Evolutionary conservation across 345 rosid genomes (phyloP).

Genomic region (Microthlaspi erraticum): DNA sequence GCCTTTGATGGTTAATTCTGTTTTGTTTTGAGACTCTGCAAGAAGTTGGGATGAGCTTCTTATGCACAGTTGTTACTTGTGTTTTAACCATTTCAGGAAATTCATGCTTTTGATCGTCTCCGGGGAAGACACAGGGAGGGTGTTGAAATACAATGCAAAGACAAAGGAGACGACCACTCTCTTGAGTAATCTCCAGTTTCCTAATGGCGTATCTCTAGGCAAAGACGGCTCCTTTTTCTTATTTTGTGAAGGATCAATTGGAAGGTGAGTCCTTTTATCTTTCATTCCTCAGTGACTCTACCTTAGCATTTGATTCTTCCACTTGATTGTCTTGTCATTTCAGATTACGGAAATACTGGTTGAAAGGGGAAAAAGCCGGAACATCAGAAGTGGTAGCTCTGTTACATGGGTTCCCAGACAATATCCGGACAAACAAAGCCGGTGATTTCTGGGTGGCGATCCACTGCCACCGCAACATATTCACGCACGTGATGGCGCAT

Average conservation of each 20-base stretch:
- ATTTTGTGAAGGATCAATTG: conserved; percentile 69
- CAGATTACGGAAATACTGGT: conserved; percentile 82
- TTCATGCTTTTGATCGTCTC: conserved; percentile 81
- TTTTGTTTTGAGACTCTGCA: conserved; percentile 5
- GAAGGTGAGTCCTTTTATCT: conserved; percentile 57
- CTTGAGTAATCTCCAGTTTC: conserved; percentile 72
- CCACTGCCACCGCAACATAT: conserved; percentile 61
- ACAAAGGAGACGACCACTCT: conserved; percentile 83
- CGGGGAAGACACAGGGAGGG: conserved; percentile 72
- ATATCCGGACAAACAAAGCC: conserved; percentile 71
- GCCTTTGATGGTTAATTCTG: conserved; percentile 3
- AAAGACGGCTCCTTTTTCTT: conserved; percentile 82
- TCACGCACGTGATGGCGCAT: conserved; percentile 45
- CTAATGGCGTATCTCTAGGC: conserved; percentile 84
- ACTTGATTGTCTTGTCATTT: conserved; percentile 5
- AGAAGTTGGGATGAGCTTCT: conserved; percentile 1
- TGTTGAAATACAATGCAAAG: conserved; percentile 70
- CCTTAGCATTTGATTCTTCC: not conserved
- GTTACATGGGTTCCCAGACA: conserved; percentile 84
- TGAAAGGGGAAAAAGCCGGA: conserved; percentile 89
- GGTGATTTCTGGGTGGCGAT: conserved; percentile 95
- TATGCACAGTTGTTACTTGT: not conserved
- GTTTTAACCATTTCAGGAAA: conserved; percentile 55
- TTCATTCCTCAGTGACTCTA: conserved; percentile 15
- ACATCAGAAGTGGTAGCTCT: conserved; percentile 76